Evolutionary conservation across 2,329 filamentous ascomycete species (phyloP).

Genomic region (Hymenoscyphus scutula): DNA sequence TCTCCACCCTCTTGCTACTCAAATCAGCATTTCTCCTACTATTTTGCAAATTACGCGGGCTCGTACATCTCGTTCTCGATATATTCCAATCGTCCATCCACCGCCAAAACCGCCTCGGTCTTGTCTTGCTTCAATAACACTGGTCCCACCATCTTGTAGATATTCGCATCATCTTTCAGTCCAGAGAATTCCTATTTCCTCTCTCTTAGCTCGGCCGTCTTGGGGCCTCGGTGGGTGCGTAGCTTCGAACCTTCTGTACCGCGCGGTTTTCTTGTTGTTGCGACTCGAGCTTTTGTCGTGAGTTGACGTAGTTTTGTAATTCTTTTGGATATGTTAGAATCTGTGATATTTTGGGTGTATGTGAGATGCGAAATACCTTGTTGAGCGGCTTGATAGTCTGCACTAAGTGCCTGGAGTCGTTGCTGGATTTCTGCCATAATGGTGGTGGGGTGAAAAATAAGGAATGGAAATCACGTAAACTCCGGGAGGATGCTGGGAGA

Average conservation of each 20-base stretch:
- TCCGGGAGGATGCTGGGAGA: neutral
- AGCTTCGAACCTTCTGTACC: conserved; percentile 69
- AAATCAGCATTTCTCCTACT: conserved; percentile 15
- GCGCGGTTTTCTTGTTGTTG: conserved; percentile 91
- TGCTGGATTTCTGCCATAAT: conserved; percentile 72
- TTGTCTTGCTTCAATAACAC: conserved; percentile 94
- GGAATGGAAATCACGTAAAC: neutral
- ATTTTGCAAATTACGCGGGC: neutral
- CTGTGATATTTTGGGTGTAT: neutral
- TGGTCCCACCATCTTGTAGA: conserved; percentile 94
- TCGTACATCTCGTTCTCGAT: conserved; percentile 90
- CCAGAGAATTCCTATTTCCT: conserved; percentile 70
- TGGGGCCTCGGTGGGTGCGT: neutral
- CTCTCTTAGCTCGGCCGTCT: conserved; percentile 18
- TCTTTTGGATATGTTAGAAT: conserved; percentile 52
- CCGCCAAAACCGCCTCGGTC: conserved; percentile 82
- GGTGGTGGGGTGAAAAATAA: conserved; percentile 7
- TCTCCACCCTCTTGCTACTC: conserved; percentile 62
- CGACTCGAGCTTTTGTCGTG: conserved; percentile 87
- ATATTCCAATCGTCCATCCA: conserved; percentile 86
- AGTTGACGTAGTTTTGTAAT: conserved; percentile 70
- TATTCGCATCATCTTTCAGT: conserved; percentile 77
- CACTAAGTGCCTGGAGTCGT: conserved; percentile 76
- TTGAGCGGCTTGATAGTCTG: conserved; percentile 85
- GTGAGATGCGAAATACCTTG: conserved; percentile 52